phyloP scores from a whole-genome alignment of 257 asterid genomes.

The Datura wrightii region DNA sequence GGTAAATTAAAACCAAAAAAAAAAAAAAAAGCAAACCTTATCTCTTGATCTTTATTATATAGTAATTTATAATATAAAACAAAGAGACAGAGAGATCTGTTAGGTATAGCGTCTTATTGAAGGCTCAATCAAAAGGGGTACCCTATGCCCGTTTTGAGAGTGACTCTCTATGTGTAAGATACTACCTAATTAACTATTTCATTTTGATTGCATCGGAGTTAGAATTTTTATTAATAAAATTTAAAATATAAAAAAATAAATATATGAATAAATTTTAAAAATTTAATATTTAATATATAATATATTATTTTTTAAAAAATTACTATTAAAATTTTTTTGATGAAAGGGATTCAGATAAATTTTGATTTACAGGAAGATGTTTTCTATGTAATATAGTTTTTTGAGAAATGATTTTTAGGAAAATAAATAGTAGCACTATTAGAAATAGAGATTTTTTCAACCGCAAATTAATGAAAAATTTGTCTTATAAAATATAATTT shows the following conservation, averaged over 20 bases:
- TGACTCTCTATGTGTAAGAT: neutral
- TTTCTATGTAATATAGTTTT: neutral
- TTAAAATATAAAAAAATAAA: neutral
- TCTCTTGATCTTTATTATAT: conserved; percentile 28
- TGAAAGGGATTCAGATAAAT: neutral
- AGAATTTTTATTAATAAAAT: neutral
- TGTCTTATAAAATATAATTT: no score
- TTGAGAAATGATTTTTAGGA: no score
- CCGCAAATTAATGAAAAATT: no score
- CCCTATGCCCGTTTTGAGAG: conserved; percentile 49
- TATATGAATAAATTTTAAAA: neutral
- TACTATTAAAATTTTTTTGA: neutral
- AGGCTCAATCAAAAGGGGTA: conserved; percentile 47
- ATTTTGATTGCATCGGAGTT: neutral
- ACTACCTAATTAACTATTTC: neutral
- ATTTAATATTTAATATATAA: neutral
- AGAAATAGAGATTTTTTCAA: no score
- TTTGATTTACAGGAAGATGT: neutral
- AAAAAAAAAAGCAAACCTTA: conserved; percentile 17
- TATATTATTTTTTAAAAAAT: neutral
- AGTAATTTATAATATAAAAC: conserved; percentile 31
- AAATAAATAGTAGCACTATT: neutral
- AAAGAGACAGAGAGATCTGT: conserved; percentile 38
- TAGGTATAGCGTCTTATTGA: conserved; percentile 44
- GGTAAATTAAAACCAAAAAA: conserved; percentile 47